Percentiles rank a stretch among this genome's conserved stretches.
Evolutionary conservation across 805 yeast species (phyloP).

Genomic region (Kazachstania bromeliacearum): DNA sequence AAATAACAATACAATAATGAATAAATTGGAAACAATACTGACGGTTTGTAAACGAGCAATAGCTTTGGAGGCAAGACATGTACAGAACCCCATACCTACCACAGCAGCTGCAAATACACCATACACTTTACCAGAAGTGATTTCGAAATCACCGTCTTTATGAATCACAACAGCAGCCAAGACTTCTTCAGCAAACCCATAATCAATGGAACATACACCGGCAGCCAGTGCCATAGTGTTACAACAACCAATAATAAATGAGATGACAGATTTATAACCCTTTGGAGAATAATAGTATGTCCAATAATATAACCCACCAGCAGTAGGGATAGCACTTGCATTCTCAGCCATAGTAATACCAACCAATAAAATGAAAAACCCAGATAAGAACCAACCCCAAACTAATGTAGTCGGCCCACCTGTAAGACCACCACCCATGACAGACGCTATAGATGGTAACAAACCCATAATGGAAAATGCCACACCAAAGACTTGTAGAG

Average conservation of each 20-base stretch:
- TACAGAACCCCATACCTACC: constrained; percentile 41
- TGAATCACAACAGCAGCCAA: constrained; percentile 49
- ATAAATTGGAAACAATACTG: constrained; percentile 46
- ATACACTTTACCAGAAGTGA: constrained; percentile 45
- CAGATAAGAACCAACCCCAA: constrained; percentile 66
- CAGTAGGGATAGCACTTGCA: constrained; percentile 63
- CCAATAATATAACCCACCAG: constrained; percentile 68
- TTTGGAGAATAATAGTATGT: constrained; percentile 59
- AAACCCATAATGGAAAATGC: constrained; percentile 68
- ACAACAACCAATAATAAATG: constrained; percentile 57
- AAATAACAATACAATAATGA: constrained; percentile 43
- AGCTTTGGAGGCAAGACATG: constrained; percentile 47
- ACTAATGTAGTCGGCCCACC: constrained; percentile 53
- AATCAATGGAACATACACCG: constrained; percentile 58
- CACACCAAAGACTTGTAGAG: constrained; percentile 58
- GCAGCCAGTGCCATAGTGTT: constrained; percentile 59
- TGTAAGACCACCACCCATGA: constrained; percentile 41
- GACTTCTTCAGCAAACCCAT: constrained; percentile 55
- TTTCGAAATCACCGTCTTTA: constrained; percentile 45
- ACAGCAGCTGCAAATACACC: constrained; percentile 60
- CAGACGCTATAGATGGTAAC: constrained; percentile 55
- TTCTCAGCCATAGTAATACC: constrained; percentile 58
- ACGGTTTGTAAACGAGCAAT: constrained; percentile 52
- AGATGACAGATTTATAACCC: constrained; percentile 39
- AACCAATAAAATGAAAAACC: constrained; percentile 41